These are phyloP conservation scores for Gyrodon lividus DNA, from an alignment of 768 basidiomycete species.

Conservation along the genomic window DNA sequence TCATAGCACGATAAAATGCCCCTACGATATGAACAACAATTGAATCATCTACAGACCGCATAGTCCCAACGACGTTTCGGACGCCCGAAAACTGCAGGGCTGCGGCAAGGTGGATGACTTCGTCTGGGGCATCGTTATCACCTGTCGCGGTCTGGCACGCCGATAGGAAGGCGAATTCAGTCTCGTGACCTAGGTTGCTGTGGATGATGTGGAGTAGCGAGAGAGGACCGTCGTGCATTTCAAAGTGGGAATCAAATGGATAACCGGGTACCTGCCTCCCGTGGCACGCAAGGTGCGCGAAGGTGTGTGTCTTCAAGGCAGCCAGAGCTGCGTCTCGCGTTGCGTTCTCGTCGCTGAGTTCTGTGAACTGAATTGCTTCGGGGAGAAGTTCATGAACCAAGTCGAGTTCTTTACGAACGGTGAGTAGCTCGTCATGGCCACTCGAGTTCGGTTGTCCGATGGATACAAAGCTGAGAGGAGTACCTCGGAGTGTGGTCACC, in stretches of 20 bases:
- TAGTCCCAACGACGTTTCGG: constrained; percentile 30
- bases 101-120: constrained; percentile 32
- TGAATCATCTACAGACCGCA: constrained; percentile 29
- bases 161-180: constrained; percentile 32
- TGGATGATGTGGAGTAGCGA: constrained; percentile 25
- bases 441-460: constrained; percentile 18
- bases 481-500: background rate
- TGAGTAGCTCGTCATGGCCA: background rate
- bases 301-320: constrained; percentile 15
- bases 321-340: constrained; percentile 10
- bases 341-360: constrained; percentile 13
- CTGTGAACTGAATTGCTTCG: constrained; percentile 3
- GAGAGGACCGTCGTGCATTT: constrained; percentile 16
- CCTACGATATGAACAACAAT: constrained; percentile 11
- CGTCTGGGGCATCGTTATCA: constrained; percentile 22
- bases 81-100: constrained; percentile 30
- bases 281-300: constrained; percentile 31
- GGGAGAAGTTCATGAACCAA: constrained; percentile 12
- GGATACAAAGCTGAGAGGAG: constrained; percentile 10
- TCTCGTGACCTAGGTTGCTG: constrained; percentile 1
- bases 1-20: constrained; percentile 21
- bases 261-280: constrained; percentile 11
- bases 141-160: constrained; percentile 32
- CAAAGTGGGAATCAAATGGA: constrained; percentile 23
- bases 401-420: constrained; percentile 16